Conservation (phyloP, 495 filamentous ascomycete species). For the Clavariopsis aquatica region DNA sequence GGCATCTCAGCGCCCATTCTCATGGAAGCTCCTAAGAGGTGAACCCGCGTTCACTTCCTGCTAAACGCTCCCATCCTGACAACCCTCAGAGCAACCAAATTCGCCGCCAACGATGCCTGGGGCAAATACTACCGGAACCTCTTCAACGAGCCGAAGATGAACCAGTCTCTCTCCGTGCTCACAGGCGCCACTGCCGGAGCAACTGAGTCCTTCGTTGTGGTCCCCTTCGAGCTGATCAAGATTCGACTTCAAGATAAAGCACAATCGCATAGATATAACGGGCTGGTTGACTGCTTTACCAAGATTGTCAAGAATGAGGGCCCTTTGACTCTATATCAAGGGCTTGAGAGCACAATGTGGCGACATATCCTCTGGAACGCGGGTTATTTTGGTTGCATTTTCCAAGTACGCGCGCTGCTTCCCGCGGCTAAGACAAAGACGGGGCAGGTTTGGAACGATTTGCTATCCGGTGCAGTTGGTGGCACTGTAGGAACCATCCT, state of each 20-base stretch:
- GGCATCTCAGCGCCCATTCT: slow-evolving; percentile 94
- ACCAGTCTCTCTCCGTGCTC: slow-evolving; percentile 80
- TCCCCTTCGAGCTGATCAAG: slow-evolving; percentile 93
- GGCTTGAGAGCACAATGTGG: slow-evolving; percentile 94
- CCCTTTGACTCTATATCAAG: slow-evolving; percentile 88
- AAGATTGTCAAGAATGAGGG: slow-evolving; percentile 87
- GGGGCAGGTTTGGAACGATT: slow-evolving; percentile 78
- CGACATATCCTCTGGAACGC: slow-evolving; percentile 96
- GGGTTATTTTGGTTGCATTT: slow-evolving; percentile 98
- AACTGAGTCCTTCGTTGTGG: slow-evolving; percentile 92
- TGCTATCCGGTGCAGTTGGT: slow-evolving; percentile 82
- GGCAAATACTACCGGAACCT: slow-evolving; percentile 82
- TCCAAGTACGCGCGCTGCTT: slow-evolving; percentile 83
- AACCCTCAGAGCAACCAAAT: slow-evolving; percentile 78
- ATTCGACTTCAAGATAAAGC: slow-evolving; percentile 95
- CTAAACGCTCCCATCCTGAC: slow-evolving; percentile 12
- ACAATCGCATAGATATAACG: slow-evolving; percentile 90
- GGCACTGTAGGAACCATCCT: slow-evolving; percentile 90
- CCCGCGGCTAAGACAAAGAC: slow-evolving; percentile 77
- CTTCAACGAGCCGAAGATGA: slow-evolving; percentile 85
- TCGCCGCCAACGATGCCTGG: slow-evolving; percentile 98
- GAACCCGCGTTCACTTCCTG: background rate
- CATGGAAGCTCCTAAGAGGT: slow-evolving; percentile 96
- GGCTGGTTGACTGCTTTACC: slow-evolving; percentile 83
- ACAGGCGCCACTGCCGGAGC: slow-evolving; percentile 94